Conservation (phyloP, 495 filamentous ascomycete species). For the Extremus antarcticus region DNA sequence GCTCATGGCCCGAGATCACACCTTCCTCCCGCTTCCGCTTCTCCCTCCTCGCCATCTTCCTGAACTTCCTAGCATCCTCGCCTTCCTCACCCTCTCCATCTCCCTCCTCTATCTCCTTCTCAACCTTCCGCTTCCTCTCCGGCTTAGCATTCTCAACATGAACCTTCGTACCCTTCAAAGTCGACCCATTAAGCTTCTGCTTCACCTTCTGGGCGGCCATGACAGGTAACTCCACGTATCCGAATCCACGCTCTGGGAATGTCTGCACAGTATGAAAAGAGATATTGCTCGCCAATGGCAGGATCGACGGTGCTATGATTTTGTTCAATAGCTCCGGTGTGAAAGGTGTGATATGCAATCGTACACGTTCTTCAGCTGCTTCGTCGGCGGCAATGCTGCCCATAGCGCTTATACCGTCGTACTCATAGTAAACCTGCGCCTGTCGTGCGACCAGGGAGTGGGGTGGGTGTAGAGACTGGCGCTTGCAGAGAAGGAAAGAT, state of each 20-base stretch:
- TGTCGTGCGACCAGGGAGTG: not conserved
- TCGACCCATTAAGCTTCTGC: slow-evolving; percentile 84
- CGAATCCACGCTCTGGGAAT: slow-evolving; percentile 83
- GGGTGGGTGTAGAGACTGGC: not conserved
- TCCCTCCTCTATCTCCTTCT: not conserved
- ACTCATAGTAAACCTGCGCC: not conserved
- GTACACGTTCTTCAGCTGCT: slow-evolving; percentile 27
- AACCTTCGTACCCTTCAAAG: slow-evolving; percentile 76
- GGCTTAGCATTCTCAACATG: slow-evolving; percentile 68
- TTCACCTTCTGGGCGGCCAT: slow-evolving; percentile 78
- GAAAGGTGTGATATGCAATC: slow-evolving; percentile 81
- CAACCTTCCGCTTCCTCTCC: slow-evolving; percentile 30
- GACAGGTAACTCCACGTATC: slow-evolving; percentile 69
- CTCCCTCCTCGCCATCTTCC: slow-evolving; percentile 32
- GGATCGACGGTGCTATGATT: slow-evolving; percentile 57
- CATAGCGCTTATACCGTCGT: not conserved
- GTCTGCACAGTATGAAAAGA: slow-evolving; percentile 75
- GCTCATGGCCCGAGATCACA: slow-evolving; percentile 56
- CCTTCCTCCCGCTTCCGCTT: slow-evolving; percentile 56
- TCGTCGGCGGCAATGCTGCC: not conserved
- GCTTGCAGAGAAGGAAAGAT: not conserved
- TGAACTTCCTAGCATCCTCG: slow-evolving; percentile 31
- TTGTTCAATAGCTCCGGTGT: slow-evolving; percentile 56
- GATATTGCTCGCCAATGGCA: slow-evolving; percentile 58
- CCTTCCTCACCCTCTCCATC: slow-evolving; percentile 15